Conservation (phyloP, 2,329 filamentous ascomycete species). For the Lojkania enalia region DNA sequence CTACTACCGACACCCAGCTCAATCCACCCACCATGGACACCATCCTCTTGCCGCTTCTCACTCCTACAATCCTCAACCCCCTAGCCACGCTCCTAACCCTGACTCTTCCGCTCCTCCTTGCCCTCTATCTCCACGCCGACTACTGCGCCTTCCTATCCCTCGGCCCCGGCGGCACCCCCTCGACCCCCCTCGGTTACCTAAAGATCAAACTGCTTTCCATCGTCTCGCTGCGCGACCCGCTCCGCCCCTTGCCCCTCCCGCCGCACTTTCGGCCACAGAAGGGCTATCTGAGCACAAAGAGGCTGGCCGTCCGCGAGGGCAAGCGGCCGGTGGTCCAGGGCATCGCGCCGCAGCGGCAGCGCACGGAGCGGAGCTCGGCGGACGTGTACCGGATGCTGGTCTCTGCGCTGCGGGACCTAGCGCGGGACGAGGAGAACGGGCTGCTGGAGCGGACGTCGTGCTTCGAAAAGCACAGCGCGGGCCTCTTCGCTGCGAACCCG, state of each 20-base stretch:
- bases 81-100: constrained; percentile 24
- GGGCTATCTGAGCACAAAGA: constrained; percentile 59
- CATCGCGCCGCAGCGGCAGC: constrained; percentile 80
- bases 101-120: constrained; percentile 28
- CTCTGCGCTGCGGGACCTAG: constrained; percentile 22
- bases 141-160: constrained; percentile 76
- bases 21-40: neutral
- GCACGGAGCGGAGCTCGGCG: constrained; percentile 66
- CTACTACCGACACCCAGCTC: too few relatives aligned
- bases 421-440: constrained; percentile 28
- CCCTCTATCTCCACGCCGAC: constrained; percentile 63
- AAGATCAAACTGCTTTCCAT: constrained; percentile 72
- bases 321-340: constrained; percentile 69
- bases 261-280: constrained; percentile 55
- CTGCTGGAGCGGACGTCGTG: constrained; percentile 65
- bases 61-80: neutral
- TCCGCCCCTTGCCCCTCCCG: constrained; percentile 60
- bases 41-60: neutral
- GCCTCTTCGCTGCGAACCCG: constrained; percentile 69
- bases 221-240: constrained; percentile 72
- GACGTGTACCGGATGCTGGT: constrained; percentile 45
- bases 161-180: constrained; percentile 78
- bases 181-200: constrained; percentile 72
- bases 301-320: constrained; percentile 65
- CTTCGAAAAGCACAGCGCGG: constrained; percentile 80